A percentile compares a stretch with the other conserved stretches of the same genome.
These are phyloP conservation scores for Earliella scabrosa DNA, from an alignment of 1,284 basidiomycete species.

Conservation along the genomic window DNA sequence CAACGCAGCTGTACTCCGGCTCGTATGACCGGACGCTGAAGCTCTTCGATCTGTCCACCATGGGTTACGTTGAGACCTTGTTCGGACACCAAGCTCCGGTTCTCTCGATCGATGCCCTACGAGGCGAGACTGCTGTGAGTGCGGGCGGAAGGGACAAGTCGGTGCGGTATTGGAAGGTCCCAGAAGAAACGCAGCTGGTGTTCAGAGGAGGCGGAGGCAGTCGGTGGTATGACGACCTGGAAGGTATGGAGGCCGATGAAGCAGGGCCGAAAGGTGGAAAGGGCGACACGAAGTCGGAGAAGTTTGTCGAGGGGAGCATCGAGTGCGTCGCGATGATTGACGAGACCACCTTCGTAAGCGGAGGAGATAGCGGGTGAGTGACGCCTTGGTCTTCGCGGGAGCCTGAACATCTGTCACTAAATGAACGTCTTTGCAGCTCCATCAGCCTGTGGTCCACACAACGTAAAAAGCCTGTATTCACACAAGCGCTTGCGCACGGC, in stretches of 20 bases:
- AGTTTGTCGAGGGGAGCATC: slow-evolving; percentile 88
- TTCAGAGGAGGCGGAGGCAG: slow-evolving; percentile 92
- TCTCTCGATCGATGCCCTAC: slow-evolving; percentile 77
- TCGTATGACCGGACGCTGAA: slow-evolving; percentile 94
- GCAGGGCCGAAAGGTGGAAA: slow-evolving; percentile 36
- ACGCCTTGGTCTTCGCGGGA: background rate
- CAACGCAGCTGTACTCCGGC: slow-evolving; percentile 78
- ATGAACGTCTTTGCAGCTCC: slow-evolving; percentile 55
- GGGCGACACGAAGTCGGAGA: slow-evolving; percentile 45
- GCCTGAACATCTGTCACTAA: background rate
- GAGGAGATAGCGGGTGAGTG: slow-evolving; percentile 92
- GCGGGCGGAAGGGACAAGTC: slow-evolving; percentile 93
- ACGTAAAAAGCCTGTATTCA: slow-evolving; percentile 96
- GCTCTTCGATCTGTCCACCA: slow-evolving; percentile 82
- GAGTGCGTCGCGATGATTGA: slow-evolving; percentile 96
- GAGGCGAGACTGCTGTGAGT: slow-evolving; percentile 85
- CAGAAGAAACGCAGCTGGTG: slow-evolving; percentile 94
- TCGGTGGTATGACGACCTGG: slow-evolving; percentile 78
- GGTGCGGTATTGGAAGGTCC: slow-evolving; percentile 94
- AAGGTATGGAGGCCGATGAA: slow-evolving; percentile 67
- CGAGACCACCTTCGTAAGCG: slow-evolving; percentile 90
- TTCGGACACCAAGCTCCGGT: slow-evolving; percentile 97
- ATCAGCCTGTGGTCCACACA: slow-evolving; percentile 92
- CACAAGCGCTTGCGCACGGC: slow-evolving; percentile 86
- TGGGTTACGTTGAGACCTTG: slow-evolving; percentile 95